A percentile compares a stretch with the other conserved stretches of the same genome.
Evolutionary conservation across 305 asterid species (phyloP).

Genomic region (Solanum hybrid): DNA sequence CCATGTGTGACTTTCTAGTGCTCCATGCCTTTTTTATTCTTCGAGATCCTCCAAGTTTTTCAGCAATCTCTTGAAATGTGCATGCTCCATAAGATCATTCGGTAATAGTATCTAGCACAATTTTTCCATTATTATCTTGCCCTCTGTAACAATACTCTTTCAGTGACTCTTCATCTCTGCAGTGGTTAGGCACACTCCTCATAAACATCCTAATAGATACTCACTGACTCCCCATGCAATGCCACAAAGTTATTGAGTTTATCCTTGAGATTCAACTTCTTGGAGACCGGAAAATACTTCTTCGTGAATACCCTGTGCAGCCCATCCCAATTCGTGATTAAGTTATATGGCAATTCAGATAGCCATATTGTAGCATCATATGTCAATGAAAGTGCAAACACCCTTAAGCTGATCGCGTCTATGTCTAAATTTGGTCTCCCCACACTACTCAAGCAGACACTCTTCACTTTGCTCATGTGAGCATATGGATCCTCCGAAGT

Average conservation of each 20-base stretch:
- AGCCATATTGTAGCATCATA: not conserved
- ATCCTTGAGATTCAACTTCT: not conserved
- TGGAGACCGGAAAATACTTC: not conserved
- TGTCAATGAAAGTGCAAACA: not conserved
- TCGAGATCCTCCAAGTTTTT: not conserved
- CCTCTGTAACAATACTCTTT: not conserved
- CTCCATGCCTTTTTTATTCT: not conserved
- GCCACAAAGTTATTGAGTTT: not conserved
- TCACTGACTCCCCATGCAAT: not conserved
- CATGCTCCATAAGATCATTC: not conserved
- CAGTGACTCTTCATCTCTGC: not conserved
- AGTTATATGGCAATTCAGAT: not conserved
- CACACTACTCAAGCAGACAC: not conserved
- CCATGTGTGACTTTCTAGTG: not conserved
- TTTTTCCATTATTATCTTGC: not conserved
- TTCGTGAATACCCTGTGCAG: too few relatives aligned
- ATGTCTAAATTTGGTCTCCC: not conserved
- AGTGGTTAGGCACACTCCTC: not conserved
- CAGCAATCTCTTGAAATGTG: not conserved
- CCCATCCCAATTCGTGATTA: not conserved
- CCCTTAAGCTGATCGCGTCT: not conserved
- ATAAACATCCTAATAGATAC: not conserved
- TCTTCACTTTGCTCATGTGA: not conserved
- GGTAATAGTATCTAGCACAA: not conserved
- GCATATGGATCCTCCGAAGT: not conserved